These are phyloP conservation scores for Niveomyces coronatus DNA, from an alignment of 2,329 filamentous ascomycete genomes.

Conservation along the genomic window DNA sequence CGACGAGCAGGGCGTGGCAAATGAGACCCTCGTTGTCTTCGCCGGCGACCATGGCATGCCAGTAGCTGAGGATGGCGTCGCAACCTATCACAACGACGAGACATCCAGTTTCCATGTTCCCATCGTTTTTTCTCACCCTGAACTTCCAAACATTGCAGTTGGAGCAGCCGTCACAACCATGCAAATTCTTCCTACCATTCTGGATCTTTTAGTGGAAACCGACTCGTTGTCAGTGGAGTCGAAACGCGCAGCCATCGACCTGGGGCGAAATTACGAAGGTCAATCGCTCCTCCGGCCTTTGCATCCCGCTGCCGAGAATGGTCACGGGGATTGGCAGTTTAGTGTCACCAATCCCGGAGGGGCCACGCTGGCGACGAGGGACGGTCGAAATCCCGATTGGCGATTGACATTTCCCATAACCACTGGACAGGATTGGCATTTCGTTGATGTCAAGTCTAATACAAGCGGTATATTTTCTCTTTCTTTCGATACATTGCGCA, in stretches of 20 bases:
- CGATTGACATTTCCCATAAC: conserved; percentile 17
- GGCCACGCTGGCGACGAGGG: conserved; percentile 15
- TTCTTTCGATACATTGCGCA: conserved; percentile 6
- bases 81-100: conserved; percentile 24
- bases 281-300: conserved; percentile 23
- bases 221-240: conserved; percentile 21
- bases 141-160: conserved; percentile 21
- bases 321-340: conserved; percentile 19
- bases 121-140: conserved; percentile 23
- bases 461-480: conserved; percentile 5
- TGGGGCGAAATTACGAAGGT: conserved; percentile 24
- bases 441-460: conserved; percentile 5
- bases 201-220: conserved; percentile 24
- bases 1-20: conserved; percentile 22
- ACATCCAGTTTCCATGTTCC: conserved; percentile 23
- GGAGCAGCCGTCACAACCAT: conserved; percentile 21
- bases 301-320: conserved; percentile 12
- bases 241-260: conserved; percentile 17
- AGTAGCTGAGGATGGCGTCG: conserved; percentile 20
- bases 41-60: conserved; percentile 25
- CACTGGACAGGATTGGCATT: conserved; percentile 12
- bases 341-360: conserved; percentile 18
- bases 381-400: conserved; percentile 13
- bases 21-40: conserved; percentile 24
- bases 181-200: conserved; percentile 25